phyloP scores from a whole-genome alignment of 202 grass and related monocot genomes.

The Setaria italica region DNA sequence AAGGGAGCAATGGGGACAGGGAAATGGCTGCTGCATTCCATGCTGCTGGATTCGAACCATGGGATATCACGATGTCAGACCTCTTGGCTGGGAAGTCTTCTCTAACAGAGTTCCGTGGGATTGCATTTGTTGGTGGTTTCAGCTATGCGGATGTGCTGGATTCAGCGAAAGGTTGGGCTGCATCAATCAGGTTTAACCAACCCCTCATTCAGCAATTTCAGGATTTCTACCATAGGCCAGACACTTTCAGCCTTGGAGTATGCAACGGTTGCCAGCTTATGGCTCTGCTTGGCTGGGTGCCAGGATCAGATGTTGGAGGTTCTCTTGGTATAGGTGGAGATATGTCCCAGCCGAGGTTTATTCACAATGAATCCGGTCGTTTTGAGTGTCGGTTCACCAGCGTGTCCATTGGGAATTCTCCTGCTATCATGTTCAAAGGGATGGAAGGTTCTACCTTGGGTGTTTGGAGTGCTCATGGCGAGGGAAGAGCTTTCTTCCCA shows the following conservation, averaged over 20 bases:
- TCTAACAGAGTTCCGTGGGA: slow-evolving; percentile 64
- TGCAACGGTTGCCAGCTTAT: slow-evolving; percentile 95
- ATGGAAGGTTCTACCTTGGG: slow-evolving; percentile 78
- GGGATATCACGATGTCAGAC: slow-evolving; percentile 85
- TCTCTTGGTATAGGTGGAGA: slow-evolving; percentile 67
- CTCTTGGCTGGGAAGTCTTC: slow-evolving; percentile 61
- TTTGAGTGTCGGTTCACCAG: slow-evolving; percentile 78
- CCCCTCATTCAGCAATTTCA: slow-evolving; percentile 73
- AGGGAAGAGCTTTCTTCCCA: slow-evolving; percentile 82
- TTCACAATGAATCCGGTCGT: slow-evolving; percentile 85
- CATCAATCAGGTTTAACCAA: slow-evolving; percentile 86
- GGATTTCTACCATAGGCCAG: slow-evolving; percentile 74
- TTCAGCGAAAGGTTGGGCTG: slow-evolving; percentile 90
- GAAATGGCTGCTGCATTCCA: slow-evolving; percentile 78
- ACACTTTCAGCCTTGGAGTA: slow-evolving; percentile 89
- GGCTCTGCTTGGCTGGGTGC: slow-evolving; percentile 95
- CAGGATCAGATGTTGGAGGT: slow-evolving; percentile 59
- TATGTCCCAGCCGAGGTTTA: slow-evolving; percentile 84
- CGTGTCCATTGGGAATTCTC: slow-evolving; percentile 67
- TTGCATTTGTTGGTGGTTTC: slow-evolving; percentile 92
- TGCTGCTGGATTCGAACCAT: slow-evolving; percentile 74
- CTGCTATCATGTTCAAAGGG: slow-evolving; percentile 83
- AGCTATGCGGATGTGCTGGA: slow-evolving; percentile 90
- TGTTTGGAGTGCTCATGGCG: slow-evolving; percentile 80
- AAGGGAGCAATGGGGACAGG: slow-evolving; percentile 82